phyloP scores from a whole-genome alignment of 202 grass and related monocot genomes.

The Saccharum hybrid region DNA sequence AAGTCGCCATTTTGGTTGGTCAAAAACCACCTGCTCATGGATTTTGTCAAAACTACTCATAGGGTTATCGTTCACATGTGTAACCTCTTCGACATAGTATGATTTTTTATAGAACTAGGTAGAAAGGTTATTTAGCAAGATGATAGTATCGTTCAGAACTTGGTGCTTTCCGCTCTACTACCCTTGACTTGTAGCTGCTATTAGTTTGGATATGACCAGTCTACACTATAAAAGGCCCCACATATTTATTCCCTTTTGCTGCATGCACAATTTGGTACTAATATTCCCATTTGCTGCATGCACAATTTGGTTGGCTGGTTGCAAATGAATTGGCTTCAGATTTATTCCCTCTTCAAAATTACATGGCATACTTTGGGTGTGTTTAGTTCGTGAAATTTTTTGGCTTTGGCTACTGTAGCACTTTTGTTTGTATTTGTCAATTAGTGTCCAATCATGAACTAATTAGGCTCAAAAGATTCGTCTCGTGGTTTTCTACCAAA shows the following conservation, averaged over 20 bases:
- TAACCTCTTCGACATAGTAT: neutral
- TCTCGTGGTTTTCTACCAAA: no score
- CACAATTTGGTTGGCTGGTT: neutral
- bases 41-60: slow-evolving; percentile 7
- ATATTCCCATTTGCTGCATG: neutral
- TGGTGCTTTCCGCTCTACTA: neutral
- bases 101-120: neutral
- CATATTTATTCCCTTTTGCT: neutral
- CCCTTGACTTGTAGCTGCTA: neutral
- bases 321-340: neutral
- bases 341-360: slow-evolving; percentile 18
- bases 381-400: no score
- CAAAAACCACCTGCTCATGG: neutral
- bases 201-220: neutral
- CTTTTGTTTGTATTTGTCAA: no score
- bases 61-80: neutral
- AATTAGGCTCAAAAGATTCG: no score
- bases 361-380: neutral
- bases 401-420: no score
- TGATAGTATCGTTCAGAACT: neutral
- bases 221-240: neutral
- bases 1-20: no score
- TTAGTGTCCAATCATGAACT: no score
- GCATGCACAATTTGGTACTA: no score
- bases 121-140: slow-evolving; percentile 5